These are phyloP conservation scores for Crithidia acanthocephali DNA, from an alignment of 208 protist genomes.

Conservation along the genomic window DNA sequence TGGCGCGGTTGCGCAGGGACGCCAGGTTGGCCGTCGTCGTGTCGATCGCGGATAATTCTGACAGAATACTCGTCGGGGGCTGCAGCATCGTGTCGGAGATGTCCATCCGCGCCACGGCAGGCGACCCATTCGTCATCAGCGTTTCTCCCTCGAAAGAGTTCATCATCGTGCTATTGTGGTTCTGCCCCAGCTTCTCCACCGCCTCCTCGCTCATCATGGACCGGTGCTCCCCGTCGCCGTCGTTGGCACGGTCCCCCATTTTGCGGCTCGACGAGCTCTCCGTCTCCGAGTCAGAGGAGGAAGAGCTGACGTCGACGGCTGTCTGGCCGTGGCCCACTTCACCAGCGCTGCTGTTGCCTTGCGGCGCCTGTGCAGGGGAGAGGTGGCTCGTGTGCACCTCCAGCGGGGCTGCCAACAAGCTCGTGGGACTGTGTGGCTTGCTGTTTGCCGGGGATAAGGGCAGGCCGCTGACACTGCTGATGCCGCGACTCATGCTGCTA, in stretches of 20 bases:
- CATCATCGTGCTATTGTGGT: background rate
- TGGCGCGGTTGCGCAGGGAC: slow-evolving; percentile 13
- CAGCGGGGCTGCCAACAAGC: background rate
- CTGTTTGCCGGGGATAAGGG: slow-evolving; percentile 8
- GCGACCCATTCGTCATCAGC: background rate
- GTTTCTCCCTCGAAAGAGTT: background rate
- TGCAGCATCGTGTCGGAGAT: slow-evolving; percentile 31
- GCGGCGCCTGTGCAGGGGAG: background rate
- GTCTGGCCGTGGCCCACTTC: background rate
- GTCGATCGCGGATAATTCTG: slow-evolving; percentile 22
- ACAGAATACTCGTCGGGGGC: slow-evolving; percentile 34
- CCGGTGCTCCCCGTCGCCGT: background rate
- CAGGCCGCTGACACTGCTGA: slow-evolving; percentile 5
- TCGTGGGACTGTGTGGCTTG: slow-evolving; percentile 8
- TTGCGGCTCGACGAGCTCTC: background rate
- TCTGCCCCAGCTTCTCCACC: slow-evolving; percentile 4
- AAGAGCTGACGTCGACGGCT: slow-evolving; percentile 17
- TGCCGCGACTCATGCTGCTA: background rate
- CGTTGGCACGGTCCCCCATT: background rate
- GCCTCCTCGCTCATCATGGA: slow-evolving; percentile 19
- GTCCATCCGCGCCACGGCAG: background rate
- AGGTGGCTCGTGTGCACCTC: background rate
- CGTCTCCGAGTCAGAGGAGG: slow-evolving; percentile 7
- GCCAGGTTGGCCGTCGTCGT: slow-evolving; percentile 14
- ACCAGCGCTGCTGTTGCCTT: background rate